These are phyloP conservation scores for Plasmodium yoelii DNA, from an alignment of 169 alveolate genomes.

Conservation along the genomic window DNA sequence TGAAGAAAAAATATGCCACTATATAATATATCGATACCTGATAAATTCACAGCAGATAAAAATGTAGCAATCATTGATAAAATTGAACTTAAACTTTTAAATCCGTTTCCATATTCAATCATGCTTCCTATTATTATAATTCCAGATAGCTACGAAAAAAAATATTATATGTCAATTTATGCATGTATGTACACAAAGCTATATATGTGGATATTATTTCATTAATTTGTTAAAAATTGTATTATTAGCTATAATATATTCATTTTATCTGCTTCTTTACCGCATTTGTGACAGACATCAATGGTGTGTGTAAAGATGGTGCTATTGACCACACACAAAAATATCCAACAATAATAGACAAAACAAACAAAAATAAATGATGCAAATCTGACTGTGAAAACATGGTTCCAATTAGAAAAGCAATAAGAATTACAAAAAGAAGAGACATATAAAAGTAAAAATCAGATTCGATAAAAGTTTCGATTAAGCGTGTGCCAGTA, in stretches of 20 bases:
- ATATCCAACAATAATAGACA: constrained; percentile 91
- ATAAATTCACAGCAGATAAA: constrained; percentile 76
- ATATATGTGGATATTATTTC: no score
- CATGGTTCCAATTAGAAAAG: constrained; percentile 24
- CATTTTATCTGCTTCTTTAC: constrained; percentile 49
- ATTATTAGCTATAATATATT: neutral
- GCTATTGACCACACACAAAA: constrained; percentile 92
- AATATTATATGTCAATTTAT: neutral
- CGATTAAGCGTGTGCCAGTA: constrained; percentile 42
- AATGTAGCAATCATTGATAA: constrained; percentile 74
- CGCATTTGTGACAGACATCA: constrained; percentile 95
- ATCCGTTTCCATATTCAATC: constrained; percentile 80
- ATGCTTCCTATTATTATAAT: constrained; percentile 90
- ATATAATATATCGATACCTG: constrained; percentile 71
- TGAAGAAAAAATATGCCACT: constrained; percentile 71
- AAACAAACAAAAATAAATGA: constrained; percentile 50
- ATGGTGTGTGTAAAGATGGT: constrained; percentile 94
- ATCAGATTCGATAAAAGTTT: constrained; percentile 63
- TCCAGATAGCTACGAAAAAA: constrained; percentile 82
- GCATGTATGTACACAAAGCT: neutral
- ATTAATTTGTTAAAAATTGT: no score
- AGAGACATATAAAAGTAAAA: constrained; percentile 50
- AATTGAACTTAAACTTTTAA: constrained; percentile 31
- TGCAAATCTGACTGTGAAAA: constrained; percentile 65
- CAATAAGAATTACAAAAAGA: constrained; percentile 14